phyloP scores from a whole-genome alignment of 495 filamentous ascomycete genomes.

The Penicillium robsamsonii region DNA sequence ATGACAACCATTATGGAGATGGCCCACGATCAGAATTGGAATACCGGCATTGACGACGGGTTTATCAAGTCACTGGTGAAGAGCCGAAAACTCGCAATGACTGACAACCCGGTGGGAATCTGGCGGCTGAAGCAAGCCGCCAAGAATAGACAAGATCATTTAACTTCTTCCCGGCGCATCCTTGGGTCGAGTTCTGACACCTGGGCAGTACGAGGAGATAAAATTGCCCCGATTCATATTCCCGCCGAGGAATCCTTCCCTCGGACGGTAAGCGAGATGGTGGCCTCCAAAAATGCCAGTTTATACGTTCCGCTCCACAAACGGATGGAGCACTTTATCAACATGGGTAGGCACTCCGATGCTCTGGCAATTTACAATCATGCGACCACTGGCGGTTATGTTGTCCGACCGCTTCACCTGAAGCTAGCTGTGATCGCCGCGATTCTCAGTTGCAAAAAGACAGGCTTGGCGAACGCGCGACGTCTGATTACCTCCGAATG shows the following conservation, averaged over 20 bases:
- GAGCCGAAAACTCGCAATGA: constrained; percentile 32
- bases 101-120: constrained; percentile 37
- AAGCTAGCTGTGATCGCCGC: constrained; percentile 39
- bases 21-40: constrained; percentile 36
- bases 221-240: constrained; percentile 17
- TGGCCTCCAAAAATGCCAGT: constrained; percentile 28
- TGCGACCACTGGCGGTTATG: constrained; percentile 27
- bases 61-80: constrained; percentile 30
- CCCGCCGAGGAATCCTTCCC: constrained; percentile 22
- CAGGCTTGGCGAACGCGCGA: constrained; percentile 28
- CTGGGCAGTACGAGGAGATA: constrained; percentile 13
- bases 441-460: constrained; percentile 30
- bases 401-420: constrained; percentile 35
- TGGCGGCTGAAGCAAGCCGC: constrained; percentile 48
- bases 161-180: constrained; percentile 36
- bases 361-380: constrained; percentile 30
- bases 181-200: constrained; percentile 28
- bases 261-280: constrained; percentile 29
- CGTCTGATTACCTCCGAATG: constrained; percentile 35
- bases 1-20: constrained; percentile 27
- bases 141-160: constrained; percentile 31
- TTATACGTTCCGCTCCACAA: constrained; percentile 36
- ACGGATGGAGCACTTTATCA: constrained; percentile 40
- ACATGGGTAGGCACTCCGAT: constrained; percentile 33
- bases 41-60: constrained; percentile 29